Evolutionary conservation across 768 basidiomycete genomes (phyloP).

Genomic region (Trametes villosa): DNA sequence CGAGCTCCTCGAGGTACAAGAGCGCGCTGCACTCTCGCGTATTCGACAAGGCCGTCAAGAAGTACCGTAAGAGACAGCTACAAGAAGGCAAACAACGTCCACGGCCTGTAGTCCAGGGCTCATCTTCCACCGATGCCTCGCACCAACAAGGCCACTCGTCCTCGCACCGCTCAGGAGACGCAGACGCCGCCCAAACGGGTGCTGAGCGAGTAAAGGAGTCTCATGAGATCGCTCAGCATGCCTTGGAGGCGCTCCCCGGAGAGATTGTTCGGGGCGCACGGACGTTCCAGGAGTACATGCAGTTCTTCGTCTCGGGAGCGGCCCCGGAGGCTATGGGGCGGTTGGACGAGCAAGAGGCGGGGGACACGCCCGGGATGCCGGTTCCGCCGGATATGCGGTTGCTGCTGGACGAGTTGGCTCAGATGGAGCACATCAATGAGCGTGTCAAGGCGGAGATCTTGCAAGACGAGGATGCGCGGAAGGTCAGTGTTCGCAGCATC

Average conservation of each 20-base stretch:
- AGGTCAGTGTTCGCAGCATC: slow-evolving; percentile 36
- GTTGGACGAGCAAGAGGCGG: slow-evolving; percentile 13
- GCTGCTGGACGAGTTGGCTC: slow-evolving; percentile 47
- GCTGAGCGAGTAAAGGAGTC: slow-evolving; percentile 12
- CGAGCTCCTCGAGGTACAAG: slow-evolving; percentile 68
- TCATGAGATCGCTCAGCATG: slow-evolving; percentile 28
- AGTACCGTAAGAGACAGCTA: slow-evolving; percentile 39
- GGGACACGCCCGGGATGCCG: slow-evolving; percentile 11
- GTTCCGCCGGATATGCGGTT: slow-evolving; percentile 36
- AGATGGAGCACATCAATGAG: slow-evolving; percentile 38
- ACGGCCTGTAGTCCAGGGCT: neutral
- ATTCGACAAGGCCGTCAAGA: slow-evolving; percentile 51
- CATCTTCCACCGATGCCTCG: neutral
- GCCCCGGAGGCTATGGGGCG: neutral
- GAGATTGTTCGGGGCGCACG: slow-evolving; percentile 43
- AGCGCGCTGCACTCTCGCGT: slow-evolving; percentile 50
- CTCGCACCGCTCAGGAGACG: neutral
- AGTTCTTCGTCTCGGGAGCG: slow-evolving; percentile 33
- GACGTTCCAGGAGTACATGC: slow-evolving; percentile 47
- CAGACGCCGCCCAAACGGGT: neutral
- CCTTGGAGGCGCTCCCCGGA: slow-evolving; percentile 44
- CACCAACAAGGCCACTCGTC: neutral
- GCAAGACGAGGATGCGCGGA: slow-evolving; percentile 46
- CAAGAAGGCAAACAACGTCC: slow-evolving; percentile 15
- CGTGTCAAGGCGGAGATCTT: slow-evolving; percentile 45